Evolutionary conservation across 306 rosid species (phyloP), one percentile per base, ranked within the genome.

Genomic region (Gleditsia sinensis): DNA sequence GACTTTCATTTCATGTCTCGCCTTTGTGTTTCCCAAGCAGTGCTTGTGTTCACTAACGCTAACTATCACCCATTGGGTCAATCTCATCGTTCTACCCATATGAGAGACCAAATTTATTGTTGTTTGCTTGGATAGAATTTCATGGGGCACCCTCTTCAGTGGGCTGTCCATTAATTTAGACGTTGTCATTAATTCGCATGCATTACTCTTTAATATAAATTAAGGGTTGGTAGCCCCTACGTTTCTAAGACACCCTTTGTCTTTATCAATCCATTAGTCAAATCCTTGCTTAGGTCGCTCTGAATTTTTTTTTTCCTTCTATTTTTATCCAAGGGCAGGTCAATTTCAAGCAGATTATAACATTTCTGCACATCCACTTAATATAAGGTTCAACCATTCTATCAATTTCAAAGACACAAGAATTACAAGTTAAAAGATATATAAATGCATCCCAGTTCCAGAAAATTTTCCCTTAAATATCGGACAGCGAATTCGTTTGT

Each of bases 21-120:
- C 74, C 60, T 58, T 83, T 80, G 74, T 74, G 76, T 59, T 28
- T 69, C 70, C 75, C 10, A 65, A 67, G 71, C 57, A 75, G 50
- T 78, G 71, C 39, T 77, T 72, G 37, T 80, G 86, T 75, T 86
- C 75, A 54, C 48, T 55, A 76, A 32, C 66, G 71, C 24, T 58
- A 76, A 69, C 48, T 48, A 67, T 51, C 71, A 68, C 46, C 79
- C 42, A 80, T 84, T 84, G 72, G 82, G 77, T 92, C 96, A 92
- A 86, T 92, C 91, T 85, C 78, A 78, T 90, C 86, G 21, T 86
- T 88, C 86, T 78, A 83, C 58, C 90, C 67, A 58, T 70, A 69
- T 46, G 57, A 73, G 84, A 46, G 91, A 88, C 90, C 83, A 45
- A 34, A 32, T 76, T 76, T 59, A 58, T 56, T 81, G 50, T 67